phyloP scores from a whole-genome alignment of 2,329 filamentous ascomycete genomes.

The Epichloe brachyelytri region DNA sequence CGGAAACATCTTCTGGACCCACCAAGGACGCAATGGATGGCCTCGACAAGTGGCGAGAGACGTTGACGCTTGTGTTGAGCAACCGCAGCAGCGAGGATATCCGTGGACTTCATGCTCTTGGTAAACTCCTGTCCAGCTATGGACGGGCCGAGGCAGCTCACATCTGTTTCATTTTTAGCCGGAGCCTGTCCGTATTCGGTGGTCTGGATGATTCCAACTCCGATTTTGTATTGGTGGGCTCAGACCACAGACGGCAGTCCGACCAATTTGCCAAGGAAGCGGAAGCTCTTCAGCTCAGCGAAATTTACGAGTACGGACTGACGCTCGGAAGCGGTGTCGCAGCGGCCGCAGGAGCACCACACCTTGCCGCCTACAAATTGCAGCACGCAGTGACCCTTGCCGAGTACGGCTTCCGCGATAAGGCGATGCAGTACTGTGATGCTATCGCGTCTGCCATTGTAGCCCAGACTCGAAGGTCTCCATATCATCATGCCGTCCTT shows the following conservation, averaged over 20 bases:
- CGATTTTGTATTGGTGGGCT: constrained; percentile 73
- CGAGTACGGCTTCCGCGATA: constrained; percentile 67
- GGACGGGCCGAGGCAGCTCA: constrained; percentile 85
- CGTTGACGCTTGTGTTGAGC: constrained; percentile 69
- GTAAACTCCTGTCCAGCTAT: constrained; percentile 72
- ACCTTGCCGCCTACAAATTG: constrained; percentile 83
- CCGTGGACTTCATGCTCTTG: constrained; percentile 65
- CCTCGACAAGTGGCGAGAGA: constrained; percentile 89
- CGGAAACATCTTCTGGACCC: constrained; percentile 45
- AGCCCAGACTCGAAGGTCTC: constrained; percentile 69
- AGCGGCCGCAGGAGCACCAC: constrained; percentile 50
- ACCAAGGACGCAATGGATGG: constrained; percentile 68
- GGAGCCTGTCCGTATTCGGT: constrained; percentile 56
- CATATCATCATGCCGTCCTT: constrained; percentile 70
- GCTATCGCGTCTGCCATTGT: constrained; percentile 63
- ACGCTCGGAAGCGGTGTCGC: constrained; percentile 49
- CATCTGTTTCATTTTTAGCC: constrained; percentile 83
- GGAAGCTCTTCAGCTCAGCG: constrained; percentile 84
- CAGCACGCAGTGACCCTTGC: constrained; percentile 75
- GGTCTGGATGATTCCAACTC: constrained; percentile 71
- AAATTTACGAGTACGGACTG: constrained; percentile 85
- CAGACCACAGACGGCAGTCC: constrained; percentile 61
- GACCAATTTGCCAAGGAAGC: constrained; percentile 66
- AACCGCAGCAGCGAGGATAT: constrained; percentile 76
- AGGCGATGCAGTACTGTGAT: constrained; percentile 87